Evolutionary conservation across 2,329 filamentous ascomycete genomes (phyloP), one percentile per base, ranked within the genome.

Genomic region (Chaetomiaceae sp.): DNA sequence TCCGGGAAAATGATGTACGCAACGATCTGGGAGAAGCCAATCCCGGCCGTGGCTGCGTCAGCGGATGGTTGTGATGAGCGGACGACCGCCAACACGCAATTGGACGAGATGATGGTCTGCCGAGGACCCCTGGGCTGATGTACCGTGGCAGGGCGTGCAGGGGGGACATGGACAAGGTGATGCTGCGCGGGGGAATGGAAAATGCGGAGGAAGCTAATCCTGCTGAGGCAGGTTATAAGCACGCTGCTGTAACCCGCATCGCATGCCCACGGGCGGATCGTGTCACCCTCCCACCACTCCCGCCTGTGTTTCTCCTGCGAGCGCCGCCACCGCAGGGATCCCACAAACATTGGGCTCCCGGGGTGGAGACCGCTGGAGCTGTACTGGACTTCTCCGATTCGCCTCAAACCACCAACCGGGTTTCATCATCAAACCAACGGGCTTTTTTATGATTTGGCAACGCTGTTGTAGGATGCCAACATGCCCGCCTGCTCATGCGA

Each of bases 161-260:
- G n/a, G n/a, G n/a, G n/a, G n/a, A n/a, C n/a, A n/a, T n/a, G 45
- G 43, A 50, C 32, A 57, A 53, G 44, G 36, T 44, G 41, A 48
- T 49, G 53, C 30, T 52, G 36, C 40, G 41, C 53, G 48, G 56
- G 57, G 44, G n/a, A n/a, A 41, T 25, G 23, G 37, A 33, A 43
- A 49, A 55, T 54, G 60, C 52, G 57, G 56, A 61, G 53, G 37
- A 53, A 48, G 49, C 47, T 56, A 54, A 34, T 44, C 51, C 51
- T 54, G 48, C 53, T 53, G 56, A 38, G 48, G 50, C 55, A 58
- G 52, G 48, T 52, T 61, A 58, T 58, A 59, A 60, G 53, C 45
- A 56, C 37, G 44, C 47, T 33, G 50, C 48, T 52, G 52, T 42
- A 51, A 21, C 38, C 44, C 51, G 37, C 38, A 38, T 43, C 51